These are phyloP conservation scores for Penicillium samsonianum DNA, from an alignment of 495 filamentous ascomycete species.

Conservation along the genomic window DNA sequence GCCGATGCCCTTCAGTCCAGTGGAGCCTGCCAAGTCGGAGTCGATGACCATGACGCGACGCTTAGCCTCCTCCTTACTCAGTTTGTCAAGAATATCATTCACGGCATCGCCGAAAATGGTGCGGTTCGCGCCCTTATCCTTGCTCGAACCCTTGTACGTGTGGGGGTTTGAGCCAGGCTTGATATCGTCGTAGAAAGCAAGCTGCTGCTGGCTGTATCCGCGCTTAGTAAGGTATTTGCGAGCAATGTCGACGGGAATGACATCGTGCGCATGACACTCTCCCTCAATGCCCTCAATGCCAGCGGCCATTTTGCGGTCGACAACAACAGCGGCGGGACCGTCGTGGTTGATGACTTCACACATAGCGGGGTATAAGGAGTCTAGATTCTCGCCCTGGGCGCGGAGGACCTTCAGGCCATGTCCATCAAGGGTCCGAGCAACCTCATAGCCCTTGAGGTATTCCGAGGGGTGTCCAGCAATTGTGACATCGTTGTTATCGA, in stretches of 20 bases:
- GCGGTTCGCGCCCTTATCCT: constrained; percentile 40
- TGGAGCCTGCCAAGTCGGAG: constrained; percentile 44
- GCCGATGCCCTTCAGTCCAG: constrained; percentile 41
- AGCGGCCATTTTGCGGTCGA: constrained; percentile 40
- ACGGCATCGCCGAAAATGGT: constrained; percentile 44
- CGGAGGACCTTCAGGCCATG: constrained; percentile 40
- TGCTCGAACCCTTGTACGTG: constrained; percentile 35
- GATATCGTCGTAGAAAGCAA: constrained; percentile 44
- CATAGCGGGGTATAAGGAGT: constrained; percentile 36
- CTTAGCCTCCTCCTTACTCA: constrained; percentile 41
- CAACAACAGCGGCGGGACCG: constrained; percentile 39
- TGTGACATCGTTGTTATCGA: constrained; percentile 47
- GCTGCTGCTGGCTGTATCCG: constrained; percentile 37
- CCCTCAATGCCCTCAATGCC: constrained; percentile 41
- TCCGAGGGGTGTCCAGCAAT: constrained; percentile 43
- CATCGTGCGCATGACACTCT: constrained; percentile 39
- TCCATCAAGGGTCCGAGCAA: constrained; percentile 33
- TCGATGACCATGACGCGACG: constrained; percentile 48
- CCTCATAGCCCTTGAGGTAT: constrained; percentile 40
- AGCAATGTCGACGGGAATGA: constrained; percentile 40
- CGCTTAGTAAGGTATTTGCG: constrained; percentile 44
- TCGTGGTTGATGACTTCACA: constrained; percentile 34
- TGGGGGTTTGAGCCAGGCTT: constrained; percentile 40
- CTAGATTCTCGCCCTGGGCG: constrained; percentile 39
- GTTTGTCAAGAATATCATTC: constrained; percentile 37